Percentiles rank a stretch among this genome's conserved stretches.
Conservation (phyloP, 768 basidiomycete species). For the Boletus reticulatus region DNA sequence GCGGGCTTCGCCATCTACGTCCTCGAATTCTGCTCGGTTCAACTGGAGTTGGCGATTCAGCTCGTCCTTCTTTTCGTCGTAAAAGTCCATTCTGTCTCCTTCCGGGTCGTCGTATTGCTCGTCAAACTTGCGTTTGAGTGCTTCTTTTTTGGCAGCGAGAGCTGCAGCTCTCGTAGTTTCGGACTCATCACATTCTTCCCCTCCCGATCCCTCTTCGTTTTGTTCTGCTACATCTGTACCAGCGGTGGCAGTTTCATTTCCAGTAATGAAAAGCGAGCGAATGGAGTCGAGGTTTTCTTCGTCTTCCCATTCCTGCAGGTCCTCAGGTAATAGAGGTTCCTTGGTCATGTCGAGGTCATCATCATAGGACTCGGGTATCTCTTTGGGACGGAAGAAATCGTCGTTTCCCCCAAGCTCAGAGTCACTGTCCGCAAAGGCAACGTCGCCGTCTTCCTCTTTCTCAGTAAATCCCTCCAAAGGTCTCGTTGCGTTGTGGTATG, state of each 20-base stretch:
- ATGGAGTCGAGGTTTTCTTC: conserved; percentile 86
- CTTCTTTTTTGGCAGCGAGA: conserved; percentile 85
- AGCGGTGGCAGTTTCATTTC: conserved; percentile 37
- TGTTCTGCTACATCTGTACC: conserved; percentile 40
- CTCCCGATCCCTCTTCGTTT: conserved; percentile 39
- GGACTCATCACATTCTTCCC: conserved; percentile 27
- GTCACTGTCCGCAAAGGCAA: conserved; percentile 77
- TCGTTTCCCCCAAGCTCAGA: conserved; percentile 63
- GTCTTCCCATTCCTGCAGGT: conserved; percentile 75
- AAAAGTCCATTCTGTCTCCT: conserved; percentile 78
- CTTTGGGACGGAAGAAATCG: conserved; percentile 70
- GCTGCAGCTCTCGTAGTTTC: conserved; percentile 45
- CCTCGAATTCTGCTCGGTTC: conserved; percentile 84
- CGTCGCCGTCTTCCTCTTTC: conserved; percentile 37
- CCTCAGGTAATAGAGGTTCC: conserved; percentile 46
- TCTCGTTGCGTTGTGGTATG: conserved; percentile 40
- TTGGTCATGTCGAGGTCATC: conserved; percentile 72
- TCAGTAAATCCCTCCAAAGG: conserved; percentile 38
- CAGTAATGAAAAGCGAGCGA: conserved; percentile 88
- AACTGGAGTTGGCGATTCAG: conserved; percentile 81
- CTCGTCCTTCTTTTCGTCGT: conserved; percentile 88
- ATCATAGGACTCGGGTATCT: conserved; percentile 35
- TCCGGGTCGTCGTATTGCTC: conserved; percentile 94
- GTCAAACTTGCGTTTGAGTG: conserved; percentile 92
- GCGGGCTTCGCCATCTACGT: conserved; percentile 72